These are phyloP conservation scores for Kazachstania psychrophila DNA, from an alignment of 805 yeast species.

Conservation along the genomic window DNA sequence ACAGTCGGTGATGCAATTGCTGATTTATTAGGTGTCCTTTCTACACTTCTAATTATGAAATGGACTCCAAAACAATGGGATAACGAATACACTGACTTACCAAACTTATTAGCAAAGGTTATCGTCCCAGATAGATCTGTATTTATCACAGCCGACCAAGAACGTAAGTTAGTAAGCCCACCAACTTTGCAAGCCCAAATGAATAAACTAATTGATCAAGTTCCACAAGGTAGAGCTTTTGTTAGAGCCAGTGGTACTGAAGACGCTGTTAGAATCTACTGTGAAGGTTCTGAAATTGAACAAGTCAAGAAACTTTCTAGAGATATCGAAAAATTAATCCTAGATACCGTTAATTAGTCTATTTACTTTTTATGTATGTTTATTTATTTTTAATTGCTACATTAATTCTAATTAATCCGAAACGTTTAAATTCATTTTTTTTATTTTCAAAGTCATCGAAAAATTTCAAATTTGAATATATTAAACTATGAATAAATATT, in stretches of 20 bases:
- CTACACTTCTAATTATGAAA: constrained; percentile 47
- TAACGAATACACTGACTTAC: constrained; percentile 67
- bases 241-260: constrained; percentile 98
- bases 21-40: constrained; percentile 74
- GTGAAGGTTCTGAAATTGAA: constrained; percentile 60
- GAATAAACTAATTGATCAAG: constrained; percentile 51
- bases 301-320: constrained; percentile 41
- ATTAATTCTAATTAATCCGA: too few species aligned
- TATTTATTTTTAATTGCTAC: too few species aligned
- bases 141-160: constrained; percentile 86
- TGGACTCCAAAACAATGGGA: constrained; percentile 69
- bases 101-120: constrained; percentile 75
- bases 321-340: constrained; percentile 33
- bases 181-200: constrained; percentile 65
- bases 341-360: constrained; percentile 1
- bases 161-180: constrained; percentile 71
- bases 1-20: constrained; percentile 98
- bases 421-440: not conserved
- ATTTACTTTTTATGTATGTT: not conserved
- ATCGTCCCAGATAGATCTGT: constrained; percentile 70
- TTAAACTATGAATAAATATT: too few species aligned
- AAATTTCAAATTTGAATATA: too few species aligned
- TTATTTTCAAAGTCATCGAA: too few species aligned
- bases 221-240: constrained; percentile 65
- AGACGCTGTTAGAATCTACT: constrained; percentile 91